Percentiles rank a stretch among this genome's conserved stretches.
Conservation (phyloP, 1,284 basidiomycete genomes). For the Marasmius tenuissimus region DNA sequence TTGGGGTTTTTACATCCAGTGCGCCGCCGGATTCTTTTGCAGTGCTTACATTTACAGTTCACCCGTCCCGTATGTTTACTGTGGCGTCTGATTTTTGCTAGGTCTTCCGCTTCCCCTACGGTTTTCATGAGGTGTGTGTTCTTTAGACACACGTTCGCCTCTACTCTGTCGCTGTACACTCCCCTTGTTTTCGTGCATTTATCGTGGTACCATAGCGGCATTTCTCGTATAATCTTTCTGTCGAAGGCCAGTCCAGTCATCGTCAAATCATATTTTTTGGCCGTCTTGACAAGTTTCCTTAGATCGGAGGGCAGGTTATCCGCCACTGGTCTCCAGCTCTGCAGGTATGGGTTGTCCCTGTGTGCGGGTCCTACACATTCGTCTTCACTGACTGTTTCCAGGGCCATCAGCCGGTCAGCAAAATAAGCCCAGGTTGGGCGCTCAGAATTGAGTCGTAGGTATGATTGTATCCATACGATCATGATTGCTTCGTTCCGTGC, state of each 20-base stretch:
- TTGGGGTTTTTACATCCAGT: conserved; percentile 1
- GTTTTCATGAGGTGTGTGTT: not conserved
- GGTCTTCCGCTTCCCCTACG: conserved; percentile 12
- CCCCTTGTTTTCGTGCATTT: not conserved
- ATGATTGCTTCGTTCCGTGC: conserved; percentile 10
- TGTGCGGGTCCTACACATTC: not conserved
- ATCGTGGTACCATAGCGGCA: not conserved
- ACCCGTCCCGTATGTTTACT: too few species aligned
- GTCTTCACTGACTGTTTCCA: not conserved
- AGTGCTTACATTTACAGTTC: conserved; percentile 3
- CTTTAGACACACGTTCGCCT: not conserved
- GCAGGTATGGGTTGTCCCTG: not conserved
- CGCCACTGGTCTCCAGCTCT: not conserved
- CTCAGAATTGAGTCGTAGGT: not conserved
- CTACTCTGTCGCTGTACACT: not conserved
- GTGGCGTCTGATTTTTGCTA: conserved; percentile 4
- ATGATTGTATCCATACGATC: conserved; percentile 4
- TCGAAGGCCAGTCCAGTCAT: not conserved
- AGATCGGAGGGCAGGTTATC: not conserved
- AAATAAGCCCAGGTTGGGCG: not conserved
- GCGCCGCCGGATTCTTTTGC: not conserved
- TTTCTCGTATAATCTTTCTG: not conserved
- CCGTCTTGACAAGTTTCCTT: not conserved
- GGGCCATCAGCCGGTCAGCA: not conserved
- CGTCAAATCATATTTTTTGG: not conserved